Evolutionary conservation across 73 alveolate species (phyloP), one percentile per base, ranked within the genome.

Genomic region (Paramecium caudatum): DNA sequence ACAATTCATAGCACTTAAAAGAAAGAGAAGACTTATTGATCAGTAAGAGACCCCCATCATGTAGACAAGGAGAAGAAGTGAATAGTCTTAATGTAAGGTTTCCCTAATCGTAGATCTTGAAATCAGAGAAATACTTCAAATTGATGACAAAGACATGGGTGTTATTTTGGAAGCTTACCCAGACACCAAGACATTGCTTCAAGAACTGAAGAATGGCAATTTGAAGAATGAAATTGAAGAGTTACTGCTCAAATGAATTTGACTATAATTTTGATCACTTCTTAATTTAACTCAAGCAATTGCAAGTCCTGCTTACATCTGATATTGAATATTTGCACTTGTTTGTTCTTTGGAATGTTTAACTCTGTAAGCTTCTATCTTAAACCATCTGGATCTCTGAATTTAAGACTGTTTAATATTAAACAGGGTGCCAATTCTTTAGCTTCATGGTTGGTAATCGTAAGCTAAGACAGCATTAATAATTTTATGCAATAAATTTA

Each of bases 171-270:
- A 55, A 25, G 8, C 45, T 4, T 55, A 55, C n/a, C 80, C 80
- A 27, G 46, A 23, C 30, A 55, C 80, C 21, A 55, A 55, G 30
- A 55, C 15, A 4, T 55, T 55, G 13, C 45, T 55, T 8, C n/a
- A 55, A 55, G 80, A 21, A 23, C 30, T 55, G 30, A 55, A 10
- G 17, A 55, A 55, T 16, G 80, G 80, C 23, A 55, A 55, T 21
- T 21, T 55, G 45, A 55, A 55, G 37, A 55, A 4, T 37, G 80
- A 55, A 55, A 55, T 55, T 55, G 80, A 17, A 55, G 30, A 55
- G 80, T 55, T 55, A 23, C 30, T 55, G 30, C 46, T 55, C 80
- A 55, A 55, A 55, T 55, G 80, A 55, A 55, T 55, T 55, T 55
- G 46, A 55, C 80, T 55, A 55, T 55, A 55, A 16, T 55, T 55